Evolutionary conservation across 129 eudicot species (phyloP).

Genomic region (Deinandra increscens): DNA sequence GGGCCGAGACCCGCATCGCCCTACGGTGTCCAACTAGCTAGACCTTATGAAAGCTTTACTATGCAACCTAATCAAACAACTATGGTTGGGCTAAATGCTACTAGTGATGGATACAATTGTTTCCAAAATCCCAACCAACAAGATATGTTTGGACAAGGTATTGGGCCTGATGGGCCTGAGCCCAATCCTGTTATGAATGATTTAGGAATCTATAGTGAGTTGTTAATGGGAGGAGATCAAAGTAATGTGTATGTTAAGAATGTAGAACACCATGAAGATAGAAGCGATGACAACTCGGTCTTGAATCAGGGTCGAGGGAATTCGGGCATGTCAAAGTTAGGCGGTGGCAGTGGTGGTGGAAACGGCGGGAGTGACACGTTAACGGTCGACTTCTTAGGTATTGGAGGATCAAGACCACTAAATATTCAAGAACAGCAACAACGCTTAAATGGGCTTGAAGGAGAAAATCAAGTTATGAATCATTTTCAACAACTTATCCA

Average conservation of each 20-base stretch:
- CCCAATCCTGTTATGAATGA: constrained; percentile 34
- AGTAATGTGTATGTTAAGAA: constrained; percentile 33
- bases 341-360: constrained; percentile 30
- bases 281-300: constrained; percentile 14
- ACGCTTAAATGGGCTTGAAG: constrained; percentile 32
- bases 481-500: constrained; percentile 45
- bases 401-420: constrained; percentile 54
- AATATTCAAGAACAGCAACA: constrained; percentile 41
- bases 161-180: background rate
- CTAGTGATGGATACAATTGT: constrained; percentile 25
- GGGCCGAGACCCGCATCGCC: constrained; percentile 33
- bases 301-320: constrained; percentile 22
- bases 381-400: constrained; percentile 75
- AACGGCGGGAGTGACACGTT: constrained; percentile 38
- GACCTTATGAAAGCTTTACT: constrained; percentile 36
- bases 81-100: constrained; percentile 23
- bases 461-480: constrained; percentile 42
- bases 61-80: constrained; percentile 37
- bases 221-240: constrained; percentile 44
- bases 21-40: constrained; percentile 15
- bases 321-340: constrained; percentile 24
- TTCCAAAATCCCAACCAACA: constrained; percentile 43
- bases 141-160: constrained; percentile 35
- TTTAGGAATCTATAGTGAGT: constrained; percentile 51
- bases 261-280: constrained; percentile 26